Evolutionary conservation across 2,329 filamentous ascomycete genomes (phyloP).

Genomic region (Amesomyces nigricolor): DNA sequence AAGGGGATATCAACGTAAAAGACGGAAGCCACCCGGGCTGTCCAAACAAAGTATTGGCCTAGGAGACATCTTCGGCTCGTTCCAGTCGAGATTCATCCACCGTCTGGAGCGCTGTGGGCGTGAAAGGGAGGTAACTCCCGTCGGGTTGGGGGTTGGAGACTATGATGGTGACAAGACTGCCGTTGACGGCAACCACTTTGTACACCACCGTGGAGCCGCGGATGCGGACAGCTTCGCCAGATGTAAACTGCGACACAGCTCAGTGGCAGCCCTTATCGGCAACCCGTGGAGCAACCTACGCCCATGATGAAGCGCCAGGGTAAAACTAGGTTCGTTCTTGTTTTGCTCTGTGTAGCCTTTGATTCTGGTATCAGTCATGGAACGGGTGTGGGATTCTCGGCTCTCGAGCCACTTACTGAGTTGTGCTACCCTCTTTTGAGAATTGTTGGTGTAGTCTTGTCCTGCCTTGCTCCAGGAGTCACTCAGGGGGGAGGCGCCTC

Average conservation of each 20-base stretch:
- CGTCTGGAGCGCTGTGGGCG: conserved; percentile 19
- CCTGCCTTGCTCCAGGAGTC: too few relatives aligned
- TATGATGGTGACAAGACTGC: conserved; percentile 22
- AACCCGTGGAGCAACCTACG: conserved; percentile 1
- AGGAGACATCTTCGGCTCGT: conserved; percentile 12
- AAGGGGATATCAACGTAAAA: conserved; percentile 7
- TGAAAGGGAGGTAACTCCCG: conserved; percentile 20
- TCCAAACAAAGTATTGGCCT: neutral
- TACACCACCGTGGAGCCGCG: conserved; percentile 20
- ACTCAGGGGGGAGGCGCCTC: neutral
- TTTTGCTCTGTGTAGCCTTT: too few relatives aligned
- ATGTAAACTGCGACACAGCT: conserved; percentile 13
- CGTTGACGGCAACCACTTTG: conserved; percentile 23
- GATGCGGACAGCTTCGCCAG: conserved; percentile 22
- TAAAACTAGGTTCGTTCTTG: too few relatives aligned
- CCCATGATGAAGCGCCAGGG: neutral
- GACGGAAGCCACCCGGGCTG: neutral
- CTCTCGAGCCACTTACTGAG: too few relatives aligned
- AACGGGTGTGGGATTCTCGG: too few relatives aligned
- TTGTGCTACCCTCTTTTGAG: too few relatives aligned
- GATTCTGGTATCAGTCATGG: too few relatives aligned
- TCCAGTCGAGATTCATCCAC: conserved; percentile 24
- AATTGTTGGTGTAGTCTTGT: neutral
- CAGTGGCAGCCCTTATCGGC: neutral
- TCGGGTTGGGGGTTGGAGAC: conserved; percentile 24